Evolutionary conservation across 768 basidiomycete species (phyloP), one percentile per base, ranked within the genome.

Genomic region (Boletus subparvulus): DNA sequence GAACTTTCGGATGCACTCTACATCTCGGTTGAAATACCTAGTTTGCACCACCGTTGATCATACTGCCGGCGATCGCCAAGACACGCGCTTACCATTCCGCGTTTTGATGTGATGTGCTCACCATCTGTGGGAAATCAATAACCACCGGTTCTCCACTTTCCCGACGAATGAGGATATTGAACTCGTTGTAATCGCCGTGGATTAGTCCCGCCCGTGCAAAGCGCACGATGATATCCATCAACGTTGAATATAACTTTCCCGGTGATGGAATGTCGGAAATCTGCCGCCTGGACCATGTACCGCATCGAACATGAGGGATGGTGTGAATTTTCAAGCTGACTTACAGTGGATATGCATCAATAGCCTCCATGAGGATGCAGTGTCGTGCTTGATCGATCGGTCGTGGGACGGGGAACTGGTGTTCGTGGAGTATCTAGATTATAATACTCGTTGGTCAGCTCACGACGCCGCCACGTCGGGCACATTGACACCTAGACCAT

Each of bases 121-220:
- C 93, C 96, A 98, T 98, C 77, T 99, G 97, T 9, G 97, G 97
- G 71, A 99, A 99, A 76, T 99, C 97, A 65, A 99, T 99, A 42
- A 99, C 85, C 50, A 98, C 74, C 8, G 95, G 91, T 64, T 92
- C 86, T 12, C 82, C 82, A 44, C 73, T 77, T 51, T 87, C 86
- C 45, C 90, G 83, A 37, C 83, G 83, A 64, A 99, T 94, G 59
- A 99, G 85, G 62, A 99, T 94, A 72, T 99, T 98, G 78, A 98
- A 99, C 69, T 99, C 97, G 75, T 99, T 99, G 75, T 91, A 99
- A 65, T 99, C 97, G 41, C 97, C 95, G 66, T 99, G 97, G 50
- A 99, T 98, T n/a, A 99, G 82, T 6, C 97, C 97, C 16, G 90
- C 85, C 37, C 84, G 86, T 6, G 96, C 95, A 66, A 98, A 89